A percentile compares a stretch with the other conserved stretches of the same genome.
Conservation (phyloP, 2,329 filamentous ascomycete species). For the Cladosporium cucumerinum region DNA sequence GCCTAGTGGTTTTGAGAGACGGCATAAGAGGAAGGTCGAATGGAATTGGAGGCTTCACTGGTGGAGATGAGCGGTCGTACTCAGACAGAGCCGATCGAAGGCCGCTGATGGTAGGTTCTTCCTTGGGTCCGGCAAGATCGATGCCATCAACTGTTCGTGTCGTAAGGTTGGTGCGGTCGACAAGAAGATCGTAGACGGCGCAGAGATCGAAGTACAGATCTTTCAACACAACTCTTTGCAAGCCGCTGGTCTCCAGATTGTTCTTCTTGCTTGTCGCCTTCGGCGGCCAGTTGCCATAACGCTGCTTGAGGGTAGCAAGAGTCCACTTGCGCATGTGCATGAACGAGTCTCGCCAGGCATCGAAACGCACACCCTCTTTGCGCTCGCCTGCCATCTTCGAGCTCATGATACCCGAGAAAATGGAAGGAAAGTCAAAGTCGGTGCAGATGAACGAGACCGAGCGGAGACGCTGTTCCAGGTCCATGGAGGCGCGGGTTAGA, state of each 20-base stretch:
- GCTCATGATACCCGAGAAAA: slow-evolving; percentile 84
- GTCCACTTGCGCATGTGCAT: slow-evolving; percentile 70
- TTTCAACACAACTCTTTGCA: slow-evolving; percentile 79
- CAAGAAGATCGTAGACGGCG: slow-evolving; percentile 81
- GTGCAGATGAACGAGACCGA: slow-evolving; percentile 71
- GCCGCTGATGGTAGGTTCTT: slow-evolving; percentile 63
- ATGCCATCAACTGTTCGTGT: slow-evolving; percentile 71
- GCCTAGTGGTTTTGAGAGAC: slow-evolving; percentile 61
- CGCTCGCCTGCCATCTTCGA: slow-evolving; percentile 75
- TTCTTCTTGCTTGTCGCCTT: slow-evolving; percentile 92
- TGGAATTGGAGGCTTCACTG: slow-evolving; percentile 84
- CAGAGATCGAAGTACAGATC: slow-evolving; percentile 84
- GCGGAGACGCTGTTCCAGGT: slow-evolving; percentile 69
- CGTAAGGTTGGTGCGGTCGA: slow-evolving; percentile 74
- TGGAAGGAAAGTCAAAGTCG: slow-evolving; percentile 84
- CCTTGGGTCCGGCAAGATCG: slow-evolving; percentile 48
- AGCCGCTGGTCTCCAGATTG: slow-evolving; percentile 75
- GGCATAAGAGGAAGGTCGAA: slow-evolving; percentile 83
- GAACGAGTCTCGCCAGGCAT: slow-evolving; percentile 76
- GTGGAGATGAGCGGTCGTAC: slow-evolving; percentile 84
- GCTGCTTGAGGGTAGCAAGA: slow-evolving; percentile 64
- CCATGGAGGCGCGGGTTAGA: slow-evolving; percentile 77
- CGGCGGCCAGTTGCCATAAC: slow-evolving; percentile 79
- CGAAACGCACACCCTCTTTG: slow-evolving; percentile 72
- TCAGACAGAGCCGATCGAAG: slow-evolving; percentile 78